Evolutionary conservation across 257 asterid genomes (phyloP), one percentile per base, ranked within the genome.

Genomic region (Ajuga chamaepitys): DNA sequence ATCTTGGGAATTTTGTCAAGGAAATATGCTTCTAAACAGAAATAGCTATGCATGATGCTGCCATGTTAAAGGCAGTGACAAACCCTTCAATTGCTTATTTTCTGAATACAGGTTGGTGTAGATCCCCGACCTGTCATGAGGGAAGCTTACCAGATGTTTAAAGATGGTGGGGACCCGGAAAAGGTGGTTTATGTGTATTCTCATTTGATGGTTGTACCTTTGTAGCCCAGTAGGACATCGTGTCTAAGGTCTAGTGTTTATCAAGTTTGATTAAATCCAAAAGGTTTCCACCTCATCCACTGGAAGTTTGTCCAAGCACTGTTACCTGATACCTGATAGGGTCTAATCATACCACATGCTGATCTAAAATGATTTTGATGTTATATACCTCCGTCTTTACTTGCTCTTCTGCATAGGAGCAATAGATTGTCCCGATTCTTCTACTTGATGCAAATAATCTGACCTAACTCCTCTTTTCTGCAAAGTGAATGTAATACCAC

Each of bases 141-240:
- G 74, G 87, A 83, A 74, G 86, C 85, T 22, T 87, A 89, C 70
- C 14, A 42, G 77, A 66, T 87, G 94, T 87, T 92, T 71, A 92
- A 81, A 79, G 88, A 82, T 44, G 96, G 97, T 1, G 95, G 91
- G 48, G 91, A 92, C 74, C 96, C 97, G 1, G 87, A 89, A 81
- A 82, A 92, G 97, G 98, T 91, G 48, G 66, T 63, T 64, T 71
- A 11, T 53, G 24, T 41, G 58, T 13, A 64, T 21, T 62, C 26
- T 70, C 61, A 24, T 54, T 57, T 35, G 22, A 48, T 51, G 6
- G 18, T 22, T 61, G 66, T 68, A 26, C 48, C 57, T 30, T 30
- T 55, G 21, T 45, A 26, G 45, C 16, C 37, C 62, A 20, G 9
- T 20, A 60, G 64, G 74, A 10, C 41, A 68, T 55, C 63, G 32